These are phyloP conservation scores for Mycena amicta DNA, from an alignment of 768 basidiomycete genomes.

Conservation along the genomic window DNA sequence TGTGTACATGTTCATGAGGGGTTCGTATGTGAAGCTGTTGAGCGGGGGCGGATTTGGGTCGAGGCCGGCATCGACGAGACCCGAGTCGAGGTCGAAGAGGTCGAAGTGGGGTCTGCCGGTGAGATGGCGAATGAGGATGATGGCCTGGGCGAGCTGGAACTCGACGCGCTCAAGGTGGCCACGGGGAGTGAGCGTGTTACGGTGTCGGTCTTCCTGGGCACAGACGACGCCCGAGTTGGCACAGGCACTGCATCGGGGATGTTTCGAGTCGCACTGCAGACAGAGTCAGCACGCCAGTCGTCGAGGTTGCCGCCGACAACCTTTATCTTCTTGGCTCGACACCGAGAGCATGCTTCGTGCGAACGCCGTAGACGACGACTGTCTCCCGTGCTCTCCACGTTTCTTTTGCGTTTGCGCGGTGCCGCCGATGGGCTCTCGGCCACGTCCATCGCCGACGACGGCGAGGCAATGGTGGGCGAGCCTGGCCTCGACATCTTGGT, in stretches of 20 bases:
- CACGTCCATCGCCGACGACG: not conserved
- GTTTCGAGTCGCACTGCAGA: slow-evolving; percentile 84
- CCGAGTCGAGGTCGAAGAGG: slow-evolving; percentile 65
- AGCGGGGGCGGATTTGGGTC: slow-evolving; percentile 40
- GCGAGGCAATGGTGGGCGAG: slow-evolving; percentile 33
- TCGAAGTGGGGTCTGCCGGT: slow-evolving; percentile 55
- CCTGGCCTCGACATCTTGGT: slow-evolving; percentile 24
- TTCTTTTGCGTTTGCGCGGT: slow-evolving; percentile 61
- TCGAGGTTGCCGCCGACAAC: slow-evolving; percentile 83
- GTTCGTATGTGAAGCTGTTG: slow-evolving; percentile 20
- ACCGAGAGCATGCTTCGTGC: slow-evolving; percentile 90
- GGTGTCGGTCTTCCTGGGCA: slow-evolving; percentile 87
- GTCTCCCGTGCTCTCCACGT: slow-evolving; percentile 58
- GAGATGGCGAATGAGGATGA: slow-evolving; percentile 73
- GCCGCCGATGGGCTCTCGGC: slow-evolving; percentile 25
- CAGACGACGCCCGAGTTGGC: slow-evolving; percentile 74
- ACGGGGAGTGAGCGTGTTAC: slow-evolving; percentile 82
- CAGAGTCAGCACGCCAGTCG: slow-evolving; percentile 30
- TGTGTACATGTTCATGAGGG: slow-evolving; percentile 24
- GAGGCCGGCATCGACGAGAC: slow-evolving; percentile 67
- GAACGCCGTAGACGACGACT: slow-evolving; percentile 83
- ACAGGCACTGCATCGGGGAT: slow-evolving; percentile 85
- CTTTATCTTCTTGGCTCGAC: slow-evolving; percentile 97
- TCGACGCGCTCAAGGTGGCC: slow-evolving; percentile 85
- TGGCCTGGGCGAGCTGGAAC: slow-evolving; percentile 75